Base-by-base conservation (phyloP, 768 basidiomycete species). In the Agaricus sinodeliciosus region DNA sequence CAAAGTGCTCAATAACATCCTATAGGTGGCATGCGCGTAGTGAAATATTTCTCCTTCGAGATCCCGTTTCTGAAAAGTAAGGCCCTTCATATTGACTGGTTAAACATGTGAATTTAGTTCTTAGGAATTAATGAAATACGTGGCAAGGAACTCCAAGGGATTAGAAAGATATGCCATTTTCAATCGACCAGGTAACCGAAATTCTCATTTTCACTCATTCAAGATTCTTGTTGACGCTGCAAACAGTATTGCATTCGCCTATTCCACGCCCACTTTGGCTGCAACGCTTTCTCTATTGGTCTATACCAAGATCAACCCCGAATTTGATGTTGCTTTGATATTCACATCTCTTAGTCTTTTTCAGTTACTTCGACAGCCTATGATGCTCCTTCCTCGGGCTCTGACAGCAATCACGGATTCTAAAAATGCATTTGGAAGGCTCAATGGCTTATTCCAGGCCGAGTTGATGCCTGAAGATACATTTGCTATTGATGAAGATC, bases 31-130 rank as follows among this genome's bases (percentile, higher is more conserved):
- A 86, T 87, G 83, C 76, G 82, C 3, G 75, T 86, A n/a, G 80
- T 89, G 49, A 87, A 87, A 63, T 85, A 82, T 59, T 89, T 89
- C 63, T 82, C 79, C 25, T 87, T 86, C 57, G 87, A 89, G 66
- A 58, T 72, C 1, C 82, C 85, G 0, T 87, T 86, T 65, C 64
- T 86, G 41, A 72, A 80, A 56, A 63, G 75, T 66, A 4, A 39
- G 19, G 48, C 11, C 35, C 50, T 51, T 16, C 22, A 57, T 39
- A 9, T 12, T 35, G 1, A 25, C 22, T 34, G 34, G 22, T n/a
- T 8, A 43, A n/a, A 43, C 36, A 27, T 28, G 11, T 31, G 9
- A 31, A 35, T 6, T 22, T 22, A 11, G 9, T 35, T 35, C 37
- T 7, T 51, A 85, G 83, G 80, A 13, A 79, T 87, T 22, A 73